A percentile compares a stretch with the other conserved stretches of the same genome.
phyloP scores from a whole-genome alignment of 495 filamentous ascomycete genomes.

The Cairneyella variabilis region DNA sequence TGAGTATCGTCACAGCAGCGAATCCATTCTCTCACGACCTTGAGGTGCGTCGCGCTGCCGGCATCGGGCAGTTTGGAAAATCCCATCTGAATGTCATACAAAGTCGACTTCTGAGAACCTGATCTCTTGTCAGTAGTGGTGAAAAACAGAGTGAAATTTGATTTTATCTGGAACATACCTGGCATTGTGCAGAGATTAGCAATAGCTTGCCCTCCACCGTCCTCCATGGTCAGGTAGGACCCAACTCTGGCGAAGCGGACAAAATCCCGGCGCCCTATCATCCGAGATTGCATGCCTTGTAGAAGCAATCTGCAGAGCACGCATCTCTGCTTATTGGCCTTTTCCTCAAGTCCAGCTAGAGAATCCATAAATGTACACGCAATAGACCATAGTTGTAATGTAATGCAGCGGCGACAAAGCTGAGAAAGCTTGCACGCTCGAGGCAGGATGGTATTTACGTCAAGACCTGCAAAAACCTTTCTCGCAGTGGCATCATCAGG shows the following conservation, averaged over 20 bases:
- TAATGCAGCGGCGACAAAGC: not conserved
- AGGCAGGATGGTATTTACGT: not conserved
- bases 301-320: not conserved
- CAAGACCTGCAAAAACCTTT: not conserved
- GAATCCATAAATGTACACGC: not conserved
- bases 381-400: not conserved
- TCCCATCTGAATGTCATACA: slow-evolving; percentile 12
- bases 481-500: not conserved
- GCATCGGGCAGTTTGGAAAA: slow-evolving; percentile 11
- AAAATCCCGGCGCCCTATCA: not conserved
- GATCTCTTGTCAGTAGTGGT: not conserved
- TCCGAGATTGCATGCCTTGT: not conserved
- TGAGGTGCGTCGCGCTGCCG: slow-evolving; percentile 14
- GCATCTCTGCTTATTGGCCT: not conserved
- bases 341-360: not conserved
- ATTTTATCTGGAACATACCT: not conserved
- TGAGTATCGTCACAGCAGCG: not conserved
- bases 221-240: not conserved
- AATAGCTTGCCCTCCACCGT: not conserved
- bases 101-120: not conserved
- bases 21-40: slow-evolving; percentile 7
- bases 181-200: not conserved
- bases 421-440: not conserved
- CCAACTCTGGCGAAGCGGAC: not conserved
- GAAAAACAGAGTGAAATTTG: not conserved